These are phyloP conservation scores for Parasitella parasitica DNA, from an alignment of 371 early-diverging fungal species.

Conservation along the genomic window DNA sequence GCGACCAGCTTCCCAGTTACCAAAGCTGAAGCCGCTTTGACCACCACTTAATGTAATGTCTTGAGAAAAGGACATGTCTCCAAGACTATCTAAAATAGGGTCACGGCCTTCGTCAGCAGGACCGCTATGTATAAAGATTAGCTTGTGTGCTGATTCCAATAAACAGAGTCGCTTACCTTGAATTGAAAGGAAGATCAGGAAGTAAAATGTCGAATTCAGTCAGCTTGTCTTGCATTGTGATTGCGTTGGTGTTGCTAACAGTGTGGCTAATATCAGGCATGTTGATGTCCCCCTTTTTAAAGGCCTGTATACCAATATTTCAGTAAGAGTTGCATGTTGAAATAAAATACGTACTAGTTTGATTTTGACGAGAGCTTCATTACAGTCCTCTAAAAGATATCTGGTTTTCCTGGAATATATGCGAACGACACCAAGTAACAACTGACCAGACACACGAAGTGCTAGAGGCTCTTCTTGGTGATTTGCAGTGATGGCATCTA, in stretches of 20 bases:
- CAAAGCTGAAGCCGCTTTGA: conserved; percentile 14
- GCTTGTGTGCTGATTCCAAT: background rate
- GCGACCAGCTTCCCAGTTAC: conserved; percentile 16
- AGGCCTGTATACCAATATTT: conserved; percentile 53
- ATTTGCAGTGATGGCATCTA: conserved; percentile 82
- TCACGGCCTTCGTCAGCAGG: conserved; percentile 10
- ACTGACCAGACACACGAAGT: conserved; percentile 93
- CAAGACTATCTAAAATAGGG: conserved; percentile 32
- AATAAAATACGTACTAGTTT: conserved; percentile 66
- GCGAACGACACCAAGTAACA: conserved; percentile 93
- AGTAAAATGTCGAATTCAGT: conserved; percentile 90
- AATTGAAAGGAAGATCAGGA: conserved; percentile 70
- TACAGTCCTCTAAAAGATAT: conserved; percentile 97
- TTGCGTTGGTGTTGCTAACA: conserved; percentile 73
- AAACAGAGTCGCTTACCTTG: conserved; percentile 6
- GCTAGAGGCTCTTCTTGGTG: conserved; percentile 83
- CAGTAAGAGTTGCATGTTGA: background rate
- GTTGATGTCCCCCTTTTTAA: conserved; percentile 85
- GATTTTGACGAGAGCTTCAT: conserved; percentile 92
- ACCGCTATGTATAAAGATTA: background rate
- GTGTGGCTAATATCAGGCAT: conserved; percentile 75
- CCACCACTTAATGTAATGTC: conserved; percentile 60
- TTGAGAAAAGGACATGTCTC: conserved; percentile 45
- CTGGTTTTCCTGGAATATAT: conserved; percentile 97
- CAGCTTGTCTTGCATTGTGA: conserved; percentile 84